Conservation (phyloP, 2,329 filamentous ascomycete genomes). For the Penicillium sp. region DNA sequence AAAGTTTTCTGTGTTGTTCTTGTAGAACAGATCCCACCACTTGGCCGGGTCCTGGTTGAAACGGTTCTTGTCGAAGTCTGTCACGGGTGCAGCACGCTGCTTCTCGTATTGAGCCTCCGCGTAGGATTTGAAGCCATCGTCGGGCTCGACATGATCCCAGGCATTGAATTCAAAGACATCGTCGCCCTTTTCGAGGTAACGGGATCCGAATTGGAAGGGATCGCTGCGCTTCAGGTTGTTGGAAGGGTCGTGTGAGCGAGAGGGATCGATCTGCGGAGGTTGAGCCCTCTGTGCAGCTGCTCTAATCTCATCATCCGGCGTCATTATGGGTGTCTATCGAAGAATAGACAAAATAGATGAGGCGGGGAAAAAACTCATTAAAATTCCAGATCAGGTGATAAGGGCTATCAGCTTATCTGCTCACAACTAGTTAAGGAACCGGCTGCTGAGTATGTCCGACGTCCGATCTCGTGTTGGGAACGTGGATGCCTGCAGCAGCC, state of each 20-base stretch:
- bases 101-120: conserved; percentile 76
- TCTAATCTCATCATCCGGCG: conserved; percentile 11
- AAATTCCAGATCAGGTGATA: background rate
- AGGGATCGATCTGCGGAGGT: conserved; percentile 48
- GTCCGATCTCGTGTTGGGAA: conserved; percentile 9
- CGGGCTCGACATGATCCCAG: conserved; percentile 96
- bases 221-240: conserved; percentile 82
- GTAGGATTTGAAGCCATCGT: conserved; percentile 81
- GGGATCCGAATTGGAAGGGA: conserved; percentile 93
- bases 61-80: conserved; percentile 83
- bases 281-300: conserved; percentile 45
- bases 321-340: conserved; percentile 10
- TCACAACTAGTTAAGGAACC: background rate
- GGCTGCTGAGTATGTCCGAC: background rate
- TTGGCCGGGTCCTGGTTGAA: conserved; percentile 89
- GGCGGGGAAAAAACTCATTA: background rate
- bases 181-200: conserved; percentile 75
- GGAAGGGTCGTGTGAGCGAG: conserved; percentile 63
- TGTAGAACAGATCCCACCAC: conserved; percentile 98
- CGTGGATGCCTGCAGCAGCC: conserved; percentile 30
- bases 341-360: background rate
- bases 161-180: conserved; percentile 97
- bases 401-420: background rate
- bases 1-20: conserved; percentile 94
- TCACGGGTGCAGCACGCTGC: conserved; percentile 81